These are phyloP conservation scores for Puya raimondii DNA, from an alignment of 176 grass and related monocot genomes.

Conservation along the genomic window DNA sequence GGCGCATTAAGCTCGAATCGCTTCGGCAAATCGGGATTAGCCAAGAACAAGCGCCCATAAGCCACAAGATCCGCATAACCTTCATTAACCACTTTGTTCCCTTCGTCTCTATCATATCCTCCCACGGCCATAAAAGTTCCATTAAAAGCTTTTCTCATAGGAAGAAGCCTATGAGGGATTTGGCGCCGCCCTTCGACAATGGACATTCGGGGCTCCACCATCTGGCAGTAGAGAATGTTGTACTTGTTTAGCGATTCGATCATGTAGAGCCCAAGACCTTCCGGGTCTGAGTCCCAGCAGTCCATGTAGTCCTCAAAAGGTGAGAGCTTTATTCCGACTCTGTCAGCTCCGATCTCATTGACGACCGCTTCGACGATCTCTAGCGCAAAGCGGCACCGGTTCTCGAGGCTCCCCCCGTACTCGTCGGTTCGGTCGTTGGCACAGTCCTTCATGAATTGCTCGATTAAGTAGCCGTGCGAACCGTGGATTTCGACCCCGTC, in stretches of 20 bases:
- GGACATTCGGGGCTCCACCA: conserved; percentile 25
- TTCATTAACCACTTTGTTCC: conserved; percentile 26
- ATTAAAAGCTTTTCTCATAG: conserved; percentile 30
- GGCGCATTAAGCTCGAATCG: neutral
- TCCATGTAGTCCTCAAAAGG: conserved; percentile 24
- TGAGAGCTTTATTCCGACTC: conserved; percentile 7
- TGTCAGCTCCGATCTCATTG: no score
- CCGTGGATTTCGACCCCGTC: conserved; percentile 7
- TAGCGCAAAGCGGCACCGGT: conserved; percentile 7
- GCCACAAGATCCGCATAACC: conserved; percentile 34
- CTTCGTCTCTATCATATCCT: conserved; percentile 38
- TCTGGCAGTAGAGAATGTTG: conserved; percentile 27
- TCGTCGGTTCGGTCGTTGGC: conserved; percentile 10
- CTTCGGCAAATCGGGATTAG: no score
- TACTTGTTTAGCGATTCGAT: conserved; percentile 22
- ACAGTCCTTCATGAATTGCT: conserved; percentile 13
- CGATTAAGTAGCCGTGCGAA: conserved; percentile 8
- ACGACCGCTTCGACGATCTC: neutral
- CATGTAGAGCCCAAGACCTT: conserved; percentile 21
- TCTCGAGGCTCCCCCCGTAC: conserved; percentile 13
- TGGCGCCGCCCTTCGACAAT: conserved; percentile 5
- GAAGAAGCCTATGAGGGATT: conserved; percentile 24
- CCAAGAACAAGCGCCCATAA: conserved; percentile 5
- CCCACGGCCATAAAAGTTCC: conserved; percentile 30
- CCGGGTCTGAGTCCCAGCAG: conserved; percentile 38